A percentile compares a stretch with the other conserved stretches of the same genome.
These are phyloP conservation scores for Rhodosporidiobolus sp. DNA, from an alignment of 768 basidiomycete genomes.

Conservation along the genomic window DNA sequence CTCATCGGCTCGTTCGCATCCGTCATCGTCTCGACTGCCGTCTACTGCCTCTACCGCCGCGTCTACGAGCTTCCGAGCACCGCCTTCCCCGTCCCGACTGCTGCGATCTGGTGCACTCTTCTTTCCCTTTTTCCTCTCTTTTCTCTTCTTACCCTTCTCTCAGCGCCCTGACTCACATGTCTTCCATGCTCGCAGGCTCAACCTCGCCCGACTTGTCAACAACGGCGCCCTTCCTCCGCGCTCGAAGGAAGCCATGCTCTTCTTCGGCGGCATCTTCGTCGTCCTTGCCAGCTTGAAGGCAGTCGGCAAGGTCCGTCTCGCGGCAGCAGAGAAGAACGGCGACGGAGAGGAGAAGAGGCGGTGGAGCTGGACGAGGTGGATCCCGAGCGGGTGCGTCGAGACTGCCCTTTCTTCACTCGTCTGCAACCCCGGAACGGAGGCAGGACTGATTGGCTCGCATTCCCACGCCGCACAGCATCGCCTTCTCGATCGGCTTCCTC, in stretches of 20 bases:
- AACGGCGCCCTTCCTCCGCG: slow-evolving; percentile 78
- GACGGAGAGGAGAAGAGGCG: background rate
- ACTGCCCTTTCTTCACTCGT: background rate
- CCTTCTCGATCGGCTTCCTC: slow-evolving; percentile 61
- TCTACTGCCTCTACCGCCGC: slow-evolving; percentile 78
- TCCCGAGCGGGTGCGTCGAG: slow-evolving; percentile 52
- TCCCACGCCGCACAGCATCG: slow-evolving; percentile 9
- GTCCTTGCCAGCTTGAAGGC: slow-evolving; percentile 66
- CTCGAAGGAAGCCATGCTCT: slow-evolving; percentile 71
- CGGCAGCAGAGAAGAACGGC: slow-evolving; percentile 39
- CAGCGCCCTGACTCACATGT: background rate
- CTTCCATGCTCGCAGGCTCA: slow-evolving; percentile 47
- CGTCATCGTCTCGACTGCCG: slow-evolving; percentile 81
- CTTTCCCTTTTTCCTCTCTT: slow-evolving; percentile 44
- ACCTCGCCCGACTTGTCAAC: slow-evolving; percentile 50
- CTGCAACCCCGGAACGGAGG: too few relatives aligned
- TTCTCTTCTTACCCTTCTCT: slow-evolving; percentile 69
- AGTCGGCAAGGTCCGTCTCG: slow-evolving; percentile 55
- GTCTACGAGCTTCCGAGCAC: slow-evolving; percentile 88
- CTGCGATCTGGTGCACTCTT: slow-evolving; percentile 72
- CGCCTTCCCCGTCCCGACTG: slow-evolving; percentile 92
- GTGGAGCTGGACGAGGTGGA: slow-evolving; percentile 19
- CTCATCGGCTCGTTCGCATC: slow-evolving; percentile 83
- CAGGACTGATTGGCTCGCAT: background rate
- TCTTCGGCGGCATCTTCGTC: slow-evolving; percentile 70